Conservation (phyloP, 208 protist species). For the Acanthamoeba polyphaga region DNA sequence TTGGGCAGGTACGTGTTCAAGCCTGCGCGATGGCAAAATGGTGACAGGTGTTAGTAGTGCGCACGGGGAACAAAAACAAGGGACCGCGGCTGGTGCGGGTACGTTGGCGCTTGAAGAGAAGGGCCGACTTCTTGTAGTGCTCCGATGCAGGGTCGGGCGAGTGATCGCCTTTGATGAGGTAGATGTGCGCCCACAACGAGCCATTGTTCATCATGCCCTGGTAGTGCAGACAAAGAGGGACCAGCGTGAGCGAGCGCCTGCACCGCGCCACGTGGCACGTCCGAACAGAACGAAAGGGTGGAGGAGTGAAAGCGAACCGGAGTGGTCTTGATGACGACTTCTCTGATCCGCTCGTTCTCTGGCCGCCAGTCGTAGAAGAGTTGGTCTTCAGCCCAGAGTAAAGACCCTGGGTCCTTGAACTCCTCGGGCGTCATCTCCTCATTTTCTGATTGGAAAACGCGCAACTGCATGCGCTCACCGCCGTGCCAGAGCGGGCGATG, state of each 20-base stretch:
- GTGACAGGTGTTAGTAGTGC: too few relatives aligned
- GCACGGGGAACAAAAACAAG: too few relatives aligned
- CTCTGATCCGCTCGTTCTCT: constrained; percentile 1
- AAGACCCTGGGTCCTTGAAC: neutral
- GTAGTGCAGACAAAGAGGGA: neutral
- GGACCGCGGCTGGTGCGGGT: neutral
- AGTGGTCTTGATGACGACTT: neutral
- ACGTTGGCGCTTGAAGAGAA: constrained; percentile 77
- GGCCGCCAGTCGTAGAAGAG: constrained; percentile 39
- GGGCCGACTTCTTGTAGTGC: neutral
- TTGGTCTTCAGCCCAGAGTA: neutral
- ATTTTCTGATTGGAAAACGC: constrained; percentile 3
- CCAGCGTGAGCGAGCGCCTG: neutral
- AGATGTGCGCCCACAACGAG: constrained; percentile 81
- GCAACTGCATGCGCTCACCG: neutral
- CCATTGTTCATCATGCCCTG: constrained; percentile 79
- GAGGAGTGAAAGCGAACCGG: neutral
- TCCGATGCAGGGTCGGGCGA: constrained; percentile 8
- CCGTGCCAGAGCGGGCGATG: constrained; percentile 21
- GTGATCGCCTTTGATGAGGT: constrained; percentile 57
- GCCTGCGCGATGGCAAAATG: neutral
- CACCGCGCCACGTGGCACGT: neutral
- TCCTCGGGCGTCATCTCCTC: constrained; percentile 7
- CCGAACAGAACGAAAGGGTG: neutral
- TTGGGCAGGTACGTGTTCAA: constrained; percentile 69